Evolutionary conservation across 768 basidiomycete genomes (phyloP).

Genomic region (Auricularia heimuer): DNA sequence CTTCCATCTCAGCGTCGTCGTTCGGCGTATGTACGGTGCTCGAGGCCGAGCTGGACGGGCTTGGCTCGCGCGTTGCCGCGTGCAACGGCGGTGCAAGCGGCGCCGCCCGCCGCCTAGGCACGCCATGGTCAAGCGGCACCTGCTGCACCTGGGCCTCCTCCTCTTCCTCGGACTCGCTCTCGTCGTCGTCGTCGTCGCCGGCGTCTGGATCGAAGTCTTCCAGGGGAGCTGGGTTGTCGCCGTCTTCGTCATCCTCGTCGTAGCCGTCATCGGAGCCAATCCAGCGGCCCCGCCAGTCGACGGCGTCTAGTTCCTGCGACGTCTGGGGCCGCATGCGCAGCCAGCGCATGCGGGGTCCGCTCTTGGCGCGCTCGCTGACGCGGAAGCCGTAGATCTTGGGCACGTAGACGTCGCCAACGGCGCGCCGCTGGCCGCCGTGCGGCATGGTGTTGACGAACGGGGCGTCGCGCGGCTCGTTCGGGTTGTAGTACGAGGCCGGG

Average conservation of each 20-base stretch:
- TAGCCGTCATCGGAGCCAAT: slow-evolving; percentile 50
- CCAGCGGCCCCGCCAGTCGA: slow-evolving; percentile 90
- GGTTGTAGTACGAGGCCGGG: slow-evolving; percentile 86
- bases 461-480: slow-evolving; percentile 39
- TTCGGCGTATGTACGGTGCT: neutral
- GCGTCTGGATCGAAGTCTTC: slow-evolving; percentile 30
- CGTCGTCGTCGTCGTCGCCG: slow-evolving; percentile 41
- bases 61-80: neutral
- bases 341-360: slow-evolving; percentile 97
- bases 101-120: neutral
- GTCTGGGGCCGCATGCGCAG: slow-evolving; percentile 76
- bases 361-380: slow-evolving; percentile 90
- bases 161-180: slow-evolving; percentile 45
- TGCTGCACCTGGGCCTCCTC: slow-evolving; percentile 18
- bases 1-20: too few relatives aligned
- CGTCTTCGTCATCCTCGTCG: slow-evolving; percentile 65
- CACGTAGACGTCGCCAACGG: slow-evolving; percentile 77
- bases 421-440: slow-evolving; percentile 80
- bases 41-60: neutral
- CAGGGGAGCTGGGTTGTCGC: slow-evolving; percentile 17
- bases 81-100: neutral
- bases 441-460: slow-evolving; percentile 83
- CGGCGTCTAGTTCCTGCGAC: slow-evolving; percentile 69
- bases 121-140: neutral
- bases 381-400: slow-evolving; percentile 96